Evolutionary conservation across 169 alveolate species (phyloP), one percentile per base, ranked within the genome.

Genomic region (Cryptosporidium parvum): DNA sequence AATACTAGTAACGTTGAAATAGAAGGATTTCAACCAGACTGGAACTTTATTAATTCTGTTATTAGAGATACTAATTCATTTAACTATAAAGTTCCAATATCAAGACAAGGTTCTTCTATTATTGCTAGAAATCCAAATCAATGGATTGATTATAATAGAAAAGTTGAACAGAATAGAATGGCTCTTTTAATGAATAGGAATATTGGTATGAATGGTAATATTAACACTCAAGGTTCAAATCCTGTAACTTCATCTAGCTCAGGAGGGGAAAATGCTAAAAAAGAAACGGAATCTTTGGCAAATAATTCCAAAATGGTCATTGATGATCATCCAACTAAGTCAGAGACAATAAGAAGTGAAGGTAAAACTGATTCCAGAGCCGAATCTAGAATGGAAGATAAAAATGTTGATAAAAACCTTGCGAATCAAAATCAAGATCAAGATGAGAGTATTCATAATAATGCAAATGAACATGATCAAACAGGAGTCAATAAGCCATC

Each of bases 131-230:
- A 59, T 65, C 89, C 89, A 31, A 80, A 80, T 65, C 89, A 80
- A 26, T 80, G 89, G 89, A 80, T 80, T 80, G 89, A 80, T 18
- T 80, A 80, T 33, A 80, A 80, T 44, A 58, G 89, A 33, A 80
- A 80, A 21, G 89, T 80, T 48, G 89, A 80, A n/a, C 89, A 80
- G 44, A 80, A 80, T 39, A 80, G 89, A 33, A 62, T 80, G 73
- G 75, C 89, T 18, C 48, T 80, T 2, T 45, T 80, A 42, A 80
- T 73, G 21, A 59, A 59, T n/a, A 73, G 42, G n/a, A 51, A 7
- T 8, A 35, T 29, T 16, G 67, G 33, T 12, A 29, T 12, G 14
- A 31, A 7, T 48, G 21, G 67, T 16, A 70, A 70, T 45, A 10
- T 8, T 56, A 29, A 16, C 23, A 33, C 9, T 16, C 26, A 70